Percentiles rank a stretch among this genome's conserved stretches.
Conservation (phyloP, 257 asterid genomes). For the Salvia splendens region DNA sequence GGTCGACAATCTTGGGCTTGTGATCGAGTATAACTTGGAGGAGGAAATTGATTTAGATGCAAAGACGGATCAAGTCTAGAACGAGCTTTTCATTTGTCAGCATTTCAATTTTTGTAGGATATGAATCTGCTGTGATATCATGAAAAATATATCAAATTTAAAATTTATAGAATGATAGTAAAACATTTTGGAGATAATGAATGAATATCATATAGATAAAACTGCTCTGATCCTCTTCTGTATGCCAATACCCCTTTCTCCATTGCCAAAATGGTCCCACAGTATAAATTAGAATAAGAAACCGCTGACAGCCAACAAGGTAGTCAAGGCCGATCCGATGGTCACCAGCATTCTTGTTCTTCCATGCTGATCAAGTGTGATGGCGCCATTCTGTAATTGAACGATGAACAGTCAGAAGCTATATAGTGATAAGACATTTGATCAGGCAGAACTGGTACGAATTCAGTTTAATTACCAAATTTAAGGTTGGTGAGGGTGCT, state of each 20-base stretch:
- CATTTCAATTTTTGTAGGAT: not conserved
- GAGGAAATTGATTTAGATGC: conserved; percentile 56
- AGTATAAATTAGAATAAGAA: conserved; percentile 40
- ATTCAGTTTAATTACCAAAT: conserved; percentile 55
- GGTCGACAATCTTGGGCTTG: conserved; percentile 93
- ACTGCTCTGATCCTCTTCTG: conserved; percentile 62
- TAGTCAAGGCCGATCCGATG: conserved; percentile 51
- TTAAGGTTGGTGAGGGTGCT: conserved; percentile 79
- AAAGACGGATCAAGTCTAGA: conserved; percentile 47
- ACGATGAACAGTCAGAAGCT: conserved; percentile 29
- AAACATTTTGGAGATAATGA: conserved; percentile 38
- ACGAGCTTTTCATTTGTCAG: conserved; percentile 26
- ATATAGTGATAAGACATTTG: conserved; percentile 21
- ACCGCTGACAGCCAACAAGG: conserved; percentile 49
- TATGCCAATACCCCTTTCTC: conserved; percentile 47
- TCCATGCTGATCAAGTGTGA: conserved; percentile 50
- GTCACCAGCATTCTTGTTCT: conserved; percentile 50
- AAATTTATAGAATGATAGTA: conserved; percentile 33
- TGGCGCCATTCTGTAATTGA: conserved; percentile 64
- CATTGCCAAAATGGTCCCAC: conserved; percentile 35
- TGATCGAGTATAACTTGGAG: conserved; percentile 70
- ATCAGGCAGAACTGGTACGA: not conserved
- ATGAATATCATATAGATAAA: conserved; percentile 39
- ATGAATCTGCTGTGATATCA: conserved; percentile 23
- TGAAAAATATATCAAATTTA: conserved; percentile 35